phyloP scores from a whole-genome alignment of 495 filamentous ascomycete genomes.

The Xylaria telfairii region DNA sequence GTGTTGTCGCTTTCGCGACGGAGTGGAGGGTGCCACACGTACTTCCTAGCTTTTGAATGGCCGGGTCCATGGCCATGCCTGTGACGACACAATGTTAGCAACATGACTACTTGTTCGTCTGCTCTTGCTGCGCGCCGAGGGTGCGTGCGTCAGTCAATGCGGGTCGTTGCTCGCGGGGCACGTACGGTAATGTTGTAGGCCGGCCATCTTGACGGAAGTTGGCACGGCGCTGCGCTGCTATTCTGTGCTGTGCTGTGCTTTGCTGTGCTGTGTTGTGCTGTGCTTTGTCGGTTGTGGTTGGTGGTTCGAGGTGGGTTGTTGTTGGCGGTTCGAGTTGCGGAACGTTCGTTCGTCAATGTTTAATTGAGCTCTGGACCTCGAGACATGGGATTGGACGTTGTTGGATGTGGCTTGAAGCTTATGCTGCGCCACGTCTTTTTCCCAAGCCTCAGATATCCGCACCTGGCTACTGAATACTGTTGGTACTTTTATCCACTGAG shows the following conservation, averaged over 20 bases:
- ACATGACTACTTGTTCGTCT: neutral
- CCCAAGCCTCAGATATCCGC: neutral
- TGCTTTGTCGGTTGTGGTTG: constrained; percentile 17
- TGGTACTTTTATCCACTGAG: no score
- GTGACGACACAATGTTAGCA: constrained; percentile 25
- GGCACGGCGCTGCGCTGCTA: constrained; percentile 24
- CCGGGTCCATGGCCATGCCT: constrained; percentile 76
- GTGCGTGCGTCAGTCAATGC: neutral
- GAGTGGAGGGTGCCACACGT: constrained; percentile 40
- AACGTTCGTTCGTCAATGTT: neutral
- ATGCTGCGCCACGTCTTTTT: constrained; percentile 9
- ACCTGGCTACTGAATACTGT: no score
- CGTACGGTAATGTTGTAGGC: constrained; percentile 50
- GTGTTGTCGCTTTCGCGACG: neutral
- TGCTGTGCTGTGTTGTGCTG: neutral
- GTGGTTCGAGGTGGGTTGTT: neutral
- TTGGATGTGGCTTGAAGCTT: constrained; percentile 1
- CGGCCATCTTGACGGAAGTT: constrained; percentile 48
- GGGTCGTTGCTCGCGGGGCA: neutral
- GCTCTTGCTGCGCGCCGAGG: neutral
- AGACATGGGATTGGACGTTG: constrained; percentile 7
- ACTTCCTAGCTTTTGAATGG: constrained; percentile 77
- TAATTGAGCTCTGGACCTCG: neutral
- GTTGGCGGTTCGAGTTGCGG: constrained; percentile 10
- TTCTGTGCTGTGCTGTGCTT: constrained; percentile 4